phyloP scores from a whole-genome alignment of 208 protist species.

The Trypanosoma boissoni region DNA sequence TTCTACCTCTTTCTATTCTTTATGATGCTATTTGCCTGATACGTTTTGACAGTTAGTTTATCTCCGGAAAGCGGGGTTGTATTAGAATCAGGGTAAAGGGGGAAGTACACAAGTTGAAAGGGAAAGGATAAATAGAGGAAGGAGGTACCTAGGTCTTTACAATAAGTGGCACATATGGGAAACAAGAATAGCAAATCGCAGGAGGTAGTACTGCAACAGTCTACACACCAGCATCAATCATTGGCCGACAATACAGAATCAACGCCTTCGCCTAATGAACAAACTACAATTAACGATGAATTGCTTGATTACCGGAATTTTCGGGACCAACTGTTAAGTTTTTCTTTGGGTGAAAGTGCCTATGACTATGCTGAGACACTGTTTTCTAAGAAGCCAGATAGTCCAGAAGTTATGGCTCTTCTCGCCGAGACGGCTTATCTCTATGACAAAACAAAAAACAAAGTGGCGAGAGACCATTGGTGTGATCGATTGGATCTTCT shows the following conservation, averaged over 20 bases:
- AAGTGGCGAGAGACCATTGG: conserved; percentile 76
- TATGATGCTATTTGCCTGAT: no score
- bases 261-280: not conserved
- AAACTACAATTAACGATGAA: conserved; percentile 17
- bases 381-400: conserved; percentile 57
- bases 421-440: conserved; percentile 70
- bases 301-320: conserved; percentile 55
- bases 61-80: no score
- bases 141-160: not conserved
- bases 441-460: conserved; percentile 86
- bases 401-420: conserved; percentile 81
- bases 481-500: conserved; percentile 80
- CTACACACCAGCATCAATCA: conserved; percentile 1
- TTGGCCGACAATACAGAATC: conserved; percentile 2
- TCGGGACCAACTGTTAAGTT: conserved; percentile 71
- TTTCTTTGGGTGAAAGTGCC: conserved; percentile 71
- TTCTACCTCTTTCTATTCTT: no score
- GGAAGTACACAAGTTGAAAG: conserved; percentile 1
- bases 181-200: conserved; percentile 7
- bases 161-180: conserved; percentile 1
- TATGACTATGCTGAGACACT: conserved; percentile 77
- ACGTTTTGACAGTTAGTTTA: no score
- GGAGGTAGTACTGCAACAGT: not conserved
- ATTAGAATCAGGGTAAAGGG: no score
- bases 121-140: not conserved